A percentile compares a stretch with the other conserved stretches of the same genome.
Evolutionary conservation across 140 eudicot genomes (phyloP).

Genomic region (Cichorium intybus): DNA sequence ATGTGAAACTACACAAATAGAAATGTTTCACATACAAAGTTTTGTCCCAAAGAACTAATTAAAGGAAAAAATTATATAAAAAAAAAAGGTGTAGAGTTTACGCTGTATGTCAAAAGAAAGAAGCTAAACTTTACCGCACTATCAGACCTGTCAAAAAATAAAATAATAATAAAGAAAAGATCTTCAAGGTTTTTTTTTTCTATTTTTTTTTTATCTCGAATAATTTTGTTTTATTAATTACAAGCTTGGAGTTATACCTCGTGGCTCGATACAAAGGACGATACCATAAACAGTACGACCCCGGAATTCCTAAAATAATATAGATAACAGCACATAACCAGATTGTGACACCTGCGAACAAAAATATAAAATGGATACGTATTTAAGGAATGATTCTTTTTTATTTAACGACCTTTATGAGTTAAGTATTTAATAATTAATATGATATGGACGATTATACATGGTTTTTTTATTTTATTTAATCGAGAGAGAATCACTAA

Average conservation of each 20-base stretch:
- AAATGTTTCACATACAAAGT: conserved; percentile 15
- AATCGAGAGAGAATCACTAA: background rate
- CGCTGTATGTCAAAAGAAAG: conserved; percentile 69
- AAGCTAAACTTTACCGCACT: conserved; percentile 80
- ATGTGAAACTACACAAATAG: conserved; percentile 59
- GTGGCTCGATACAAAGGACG: conserved; percentile 92
- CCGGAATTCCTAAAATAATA: conserved; percentile 79
- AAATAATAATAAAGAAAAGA: no score
- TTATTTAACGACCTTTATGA: no score
- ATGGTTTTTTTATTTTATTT: no score
- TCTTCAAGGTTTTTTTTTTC: no score
- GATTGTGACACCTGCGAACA: conserved; percentile 46
- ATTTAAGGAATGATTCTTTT: background rate
- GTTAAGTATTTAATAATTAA: no score
- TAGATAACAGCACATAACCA: conserved; percentile 87
- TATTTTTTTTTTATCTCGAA: background rate
- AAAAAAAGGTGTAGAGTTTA: conserved; percentile 24
- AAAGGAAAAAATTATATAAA: background rate
- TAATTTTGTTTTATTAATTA: background rate
- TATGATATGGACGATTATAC: no score
- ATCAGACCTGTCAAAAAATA: conserved; percentile 55
- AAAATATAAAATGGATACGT: background rate
- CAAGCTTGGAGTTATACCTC: conserved; percentile 52
- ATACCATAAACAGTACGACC: conserved; percentile 83
- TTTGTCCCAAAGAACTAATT: background rate